These are phyloP conservation scores for Kwoniella dejecticola DNA, from an alignment of 768 basidiomycete species.

Conservation along the genomic window DNA sequence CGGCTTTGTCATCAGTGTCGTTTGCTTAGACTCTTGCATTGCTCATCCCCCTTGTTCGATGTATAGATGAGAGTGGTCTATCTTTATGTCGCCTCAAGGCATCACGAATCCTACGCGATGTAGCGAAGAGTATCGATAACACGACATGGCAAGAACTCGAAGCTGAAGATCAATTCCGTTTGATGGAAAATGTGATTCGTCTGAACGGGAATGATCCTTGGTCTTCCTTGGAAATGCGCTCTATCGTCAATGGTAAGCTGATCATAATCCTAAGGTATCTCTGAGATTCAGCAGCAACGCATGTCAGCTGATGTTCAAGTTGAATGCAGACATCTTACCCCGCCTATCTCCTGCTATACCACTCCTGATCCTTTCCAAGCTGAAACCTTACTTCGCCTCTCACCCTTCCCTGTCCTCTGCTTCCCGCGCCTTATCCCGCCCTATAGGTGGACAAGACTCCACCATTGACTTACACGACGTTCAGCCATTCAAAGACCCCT, in stretches of 20 bases:
- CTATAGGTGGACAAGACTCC: constrained; percentile 38
- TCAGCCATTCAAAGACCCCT: constrained; percentile 35
- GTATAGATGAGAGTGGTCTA: constrained; percentile 7
- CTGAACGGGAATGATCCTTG: constrained; percentile 13
- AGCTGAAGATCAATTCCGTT: constrained; percentile 5
- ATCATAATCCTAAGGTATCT: too few relatives aligned
- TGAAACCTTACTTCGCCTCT: constrained; percentile 33
- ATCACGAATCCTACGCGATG: background rate
- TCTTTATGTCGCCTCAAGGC: constrained; percentile 1
- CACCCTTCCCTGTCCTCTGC: constrained; percentile 42
- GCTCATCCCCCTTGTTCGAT: background rate
- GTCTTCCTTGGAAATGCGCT: constrained; percentile 6
- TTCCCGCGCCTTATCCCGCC: constrained; percentile 36
- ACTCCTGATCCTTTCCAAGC: constrained; percentile 9
- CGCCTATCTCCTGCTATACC: background rate
- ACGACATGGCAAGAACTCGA: constrained; percentile 11
- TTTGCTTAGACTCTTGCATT: background rate
- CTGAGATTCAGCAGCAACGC: too few relatives aligned
- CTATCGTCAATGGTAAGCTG: constrained; percentile 9
- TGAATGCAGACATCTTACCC: constrained; percentile 2
- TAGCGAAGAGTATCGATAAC: background rate
- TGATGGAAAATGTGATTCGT: constrained; percentile 14
- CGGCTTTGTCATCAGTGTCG: background rate
- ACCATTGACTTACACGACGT: constrained; percentile 40
- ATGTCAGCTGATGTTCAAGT: too few relatives aligned